Base-by-base conservation (phyloP, 176 grass and related monocot genomes). In the Eleusine indica region DNA sequence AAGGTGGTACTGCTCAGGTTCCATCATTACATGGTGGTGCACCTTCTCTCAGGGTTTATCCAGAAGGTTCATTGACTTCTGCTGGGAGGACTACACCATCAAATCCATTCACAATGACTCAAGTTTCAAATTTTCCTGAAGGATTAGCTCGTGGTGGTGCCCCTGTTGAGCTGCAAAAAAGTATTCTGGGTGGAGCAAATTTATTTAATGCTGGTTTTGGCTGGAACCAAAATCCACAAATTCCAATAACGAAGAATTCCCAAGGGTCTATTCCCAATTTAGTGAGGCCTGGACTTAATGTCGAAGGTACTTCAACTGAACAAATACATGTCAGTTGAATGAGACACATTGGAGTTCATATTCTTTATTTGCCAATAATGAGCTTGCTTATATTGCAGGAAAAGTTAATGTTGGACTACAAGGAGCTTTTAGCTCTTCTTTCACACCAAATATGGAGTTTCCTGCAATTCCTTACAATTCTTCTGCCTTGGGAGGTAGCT, bases 171-270 rank as follows among this genome's bases (percentile, higher is more conserved):
- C 66, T 92, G 78, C 93, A 95, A 71, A 96, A 94, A 88, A 89
- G 89, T 74, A 87, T 92, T 54, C 79, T 88, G 64, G 83, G 86
- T 68, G 91, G 91, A 70, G 70, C 73, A 39, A 93, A 81, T 89
- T 65, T 89, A 74, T 94, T 97, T 46, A 92, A 70, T 71, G n/a
- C 87, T 73, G 79, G 85, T 86, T 94, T 91, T 89, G 83, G 88
- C 53, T 94, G 93, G 96, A 92, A 84, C 71, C 96, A 90, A 76
- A 95, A 88, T 70, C 87, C 80, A 74, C 87, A 90, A 80, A 65
- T 80, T 85, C 58, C 85, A 85, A 73, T 77, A 65, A 61, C 80
- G 57, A 89, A 94, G 58, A 88, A 89, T 76, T 76, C 81, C 73
- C 96, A 99, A 90, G 96, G 87, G n/a, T 70, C 91, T 63, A 30